These are phyloP conservation scores for Trichoderma koningiopsis DNA, from an alignment of 2,329 filamentous ascomycete genomes.

Conservation along the genomic window DNA sequence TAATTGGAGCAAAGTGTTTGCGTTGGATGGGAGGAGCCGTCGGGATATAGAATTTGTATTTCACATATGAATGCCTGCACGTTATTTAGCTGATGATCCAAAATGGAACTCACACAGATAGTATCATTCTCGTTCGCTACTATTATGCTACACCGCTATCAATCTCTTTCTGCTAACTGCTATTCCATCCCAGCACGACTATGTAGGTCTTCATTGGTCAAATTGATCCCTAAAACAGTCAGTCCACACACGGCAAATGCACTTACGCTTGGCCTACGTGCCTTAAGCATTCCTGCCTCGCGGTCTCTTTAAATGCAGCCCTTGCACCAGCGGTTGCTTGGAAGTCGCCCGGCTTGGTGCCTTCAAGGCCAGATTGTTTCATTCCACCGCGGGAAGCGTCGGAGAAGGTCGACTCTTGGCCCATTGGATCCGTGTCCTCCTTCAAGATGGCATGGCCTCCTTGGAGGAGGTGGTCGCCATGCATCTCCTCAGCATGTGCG, in stretches of 20 bases:
- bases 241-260: not conserved
- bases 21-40: not conserved
- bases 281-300: slow-evolving; percentile 7
- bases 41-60: not conserved
- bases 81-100: not conserved
- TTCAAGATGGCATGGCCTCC: slow-evolving; percentile 15
- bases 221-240: slow-evolving; percentile 4
- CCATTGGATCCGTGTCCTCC: not conserved
- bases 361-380: not conserved
- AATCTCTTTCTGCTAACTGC: not conserved
- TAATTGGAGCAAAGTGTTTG: slow-evolving; percentile 35
- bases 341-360: not conserved
- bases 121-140: slow-evolving; percentile 6
- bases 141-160: not conserved
- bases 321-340: not conserved
- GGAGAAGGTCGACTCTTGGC: not conserved
- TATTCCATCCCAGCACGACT: not conserved
- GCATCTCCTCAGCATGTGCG: not conserved
- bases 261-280: slow-evolving; percentile 8
- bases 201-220: not conserved
- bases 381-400: not conserved
- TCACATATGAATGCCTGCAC: not conserved
- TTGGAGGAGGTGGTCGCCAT: slow-evolving; percentile 2
- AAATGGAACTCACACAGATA: not conserved
- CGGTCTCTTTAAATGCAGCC: not conserved